These are phyloP conservation scores for Acacia crassicarpa DNA, from an alignment of 306 rosid genomes.

Conservation along the genomic window DNA sequence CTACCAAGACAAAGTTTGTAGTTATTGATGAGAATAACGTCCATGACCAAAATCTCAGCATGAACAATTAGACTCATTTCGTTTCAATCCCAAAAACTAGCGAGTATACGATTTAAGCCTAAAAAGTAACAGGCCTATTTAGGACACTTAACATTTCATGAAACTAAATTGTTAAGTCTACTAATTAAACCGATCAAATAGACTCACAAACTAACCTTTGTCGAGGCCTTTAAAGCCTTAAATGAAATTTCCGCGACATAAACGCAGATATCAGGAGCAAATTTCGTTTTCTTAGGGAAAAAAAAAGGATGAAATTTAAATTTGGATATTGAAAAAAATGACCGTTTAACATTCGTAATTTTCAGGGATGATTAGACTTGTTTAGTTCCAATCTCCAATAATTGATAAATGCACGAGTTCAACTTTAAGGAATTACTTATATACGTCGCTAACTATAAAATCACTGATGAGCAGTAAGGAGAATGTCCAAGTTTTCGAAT, in stretches of 20 bases:
- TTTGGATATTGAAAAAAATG: not conserved
- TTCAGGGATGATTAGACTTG: not conserved
- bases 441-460: not conserved
- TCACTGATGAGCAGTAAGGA: not conserved
- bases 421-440: not conserved
- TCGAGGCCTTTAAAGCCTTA: slow-evolving; percentile 29
- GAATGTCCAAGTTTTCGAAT: not conserved
- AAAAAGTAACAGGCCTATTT: not conserved
- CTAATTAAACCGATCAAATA: slow-evolving; percentile 9
- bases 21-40: not conserved
- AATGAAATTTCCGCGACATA: not conserved
- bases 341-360: not conserved
- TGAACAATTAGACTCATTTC: not conserved
- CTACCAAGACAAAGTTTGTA: not conserved
- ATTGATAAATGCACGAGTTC: not conserved
- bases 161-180: not conserved
- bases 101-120: not conserved
- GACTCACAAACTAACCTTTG: slow-evolving; percentile 43
- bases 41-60: not conserved
- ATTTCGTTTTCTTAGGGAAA: no score
- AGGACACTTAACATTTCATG: not conserved
- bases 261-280: no score
- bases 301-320: not conserved
- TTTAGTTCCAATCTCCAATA: not conserved
- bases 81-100: not conserved